A percentile compares a stretch with the other conserved stretches of the same genome.
These are phyloP conservation scores for Fusarium luffae DNA, from an alignment of 2,329 filamentous ascomycete species.

Conservation along the genomic window DNA sequence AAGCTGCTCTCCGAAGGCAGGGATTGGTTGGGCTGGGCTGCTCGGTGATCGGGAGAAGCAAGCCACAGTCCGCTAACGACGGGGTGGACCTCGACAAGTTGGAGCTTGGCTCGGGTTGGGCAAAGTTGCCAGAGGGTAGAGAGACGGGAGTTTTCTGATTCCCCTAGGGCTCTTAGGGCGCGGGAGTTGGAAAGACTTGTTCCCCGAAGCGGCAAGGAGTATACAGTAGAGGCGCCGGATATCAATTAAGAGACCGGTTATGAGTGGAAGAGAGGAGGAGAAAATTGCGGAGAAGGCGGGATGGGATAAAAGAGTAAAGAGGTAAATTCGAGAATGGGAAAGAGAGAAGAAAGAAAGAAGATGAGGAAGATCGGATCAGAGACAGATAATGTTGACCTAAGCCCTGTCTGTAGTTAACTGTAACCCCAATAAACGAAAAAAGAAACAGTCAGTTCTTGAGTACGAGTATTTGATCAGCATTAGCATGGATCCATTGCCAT, in stretches of 20 bases:
- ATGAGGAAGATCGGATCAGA: background rate
- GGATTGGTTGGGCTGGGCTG: slow-evolving; percentile 4
- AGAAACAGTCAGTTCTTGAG: slow-evolving; percentile 15
- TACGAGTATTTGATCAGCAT: background rate
- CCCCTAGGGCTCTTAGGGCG: slow-evolving; percentile 20
- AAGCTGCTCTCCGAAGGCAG: background rate
- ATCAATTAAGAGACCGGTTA: slow-evolving; percentile 23
- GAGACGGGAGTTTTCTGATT: slow-evolving; percentile 13
- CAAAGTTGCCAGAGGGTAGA: slow-evolving; percentile 13
- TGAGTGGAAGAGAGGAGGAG: background rate
- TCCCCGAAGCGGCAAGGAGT: slow-evolving; percentile 22
- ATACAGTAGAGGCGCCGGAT: background rate
- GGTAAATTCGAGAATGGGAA: background rate
- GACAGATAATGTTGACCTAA: slow-evolving; percentile 8
- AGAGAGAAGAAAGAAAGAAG: slow-evolving; percentile 13
- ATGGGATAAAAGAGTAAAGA: background rate
- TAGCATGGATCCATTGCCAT: slow-evolving; percentile 11
- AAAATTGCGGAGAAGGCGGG: slow-evolving; percentile 4
- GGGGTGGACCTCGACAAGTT: slow-evolving; percentile 23
- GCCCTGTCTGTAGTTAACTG: background rate
- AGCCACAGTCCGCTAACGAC: slow-evolving; percentile 33
- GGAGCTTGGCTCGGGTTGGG: slow-evolving; percentile 17
- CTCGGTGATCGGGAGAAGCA: slow-evolving; percentile 10
- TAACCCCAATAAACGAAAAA: slow-evolving; percentile 31
- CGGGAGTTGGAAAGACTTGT: slow-evolving; percentile 30